A percentile compares a stretch with the other conserved stretches of the same genome.
Conservation (phyloP, 1,284 basidiomycete genomes). For the Fomitopsis schrenkii region DNA sequence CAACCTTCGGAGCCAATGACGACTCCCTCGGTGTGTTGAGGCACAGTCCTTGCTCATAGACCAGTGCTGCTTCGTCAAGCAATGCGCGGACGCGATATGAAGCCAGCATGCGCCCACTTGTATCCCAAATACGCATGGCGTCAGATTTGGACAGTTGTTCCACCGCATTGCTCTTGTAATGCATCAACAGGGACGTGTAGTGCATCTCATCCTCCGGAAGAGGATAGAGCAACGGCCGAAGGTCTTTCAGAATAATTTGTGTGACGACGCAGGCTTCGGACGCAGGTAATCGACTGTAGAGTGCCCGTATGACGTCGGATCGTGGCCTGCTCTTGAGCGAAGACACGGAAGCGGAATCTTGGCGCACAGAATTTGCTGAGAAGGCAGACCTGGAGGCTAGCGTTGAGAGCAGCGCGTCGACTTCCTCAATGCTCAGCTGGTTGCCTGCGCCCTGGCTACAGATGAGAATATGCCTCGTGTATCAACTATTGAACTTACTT, state of each 20-base stretch:
- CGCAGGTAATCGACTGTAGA: slow-evolving; percentile 56
- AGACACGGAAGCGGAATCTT: slow-evolving; percentile 10
- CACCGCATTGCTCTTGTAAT: slow-evolving; percentile 54
- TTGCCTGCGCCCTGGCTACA: neutral
- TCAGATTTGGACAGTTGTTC: slow-evolving; percentile 53
- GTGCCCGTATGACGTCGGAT: slow-evolving; percentile 41
- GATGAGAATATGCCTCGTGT: neutral
- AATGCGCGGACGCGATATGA: slow-evolving; percentile 53
- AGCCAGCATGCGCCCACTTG: slow-evolving; percentile 45
- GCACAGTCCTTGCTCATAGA: slow-evolving; percentile 34
- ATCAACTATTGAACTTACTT: slow-evolving; percentile 24
- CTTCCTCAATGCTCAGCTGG: slow-evolving; percentile 38
- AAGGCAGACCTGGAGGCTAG: slow-evolving; percentile 65
- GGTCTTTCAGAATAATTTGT: slow-evolving; percentile 82
- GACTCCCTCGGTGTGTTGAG: slow-evolving; percentile 10
- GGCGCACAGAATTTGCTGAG: slow-evolving; percentile 43
- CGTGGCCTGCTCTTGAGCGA: slow-evolving; percentile 25
- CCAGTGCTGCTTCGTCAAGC: slow-evolving; percentile 50
- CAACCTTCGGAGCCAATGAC: slow-evolving; percentile 30
- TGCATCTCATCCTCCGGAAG: slow-evolving; percentile 41
- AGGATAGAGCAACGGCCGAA: slow-evolving; percentile 74
- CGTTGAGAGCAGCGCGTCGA: slow-evolving; percentile 68
- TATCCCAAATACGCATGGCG: slow-evolving; percentile 74
- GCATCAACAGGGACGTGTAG: slow-evolving; percentile 43
- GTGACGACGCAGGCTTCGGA: slow-evolving; percentile 62